Base-by-base conservation (phyloP, 1,139 yeast species). In the Yamadazyma dushanensis region DNA sequence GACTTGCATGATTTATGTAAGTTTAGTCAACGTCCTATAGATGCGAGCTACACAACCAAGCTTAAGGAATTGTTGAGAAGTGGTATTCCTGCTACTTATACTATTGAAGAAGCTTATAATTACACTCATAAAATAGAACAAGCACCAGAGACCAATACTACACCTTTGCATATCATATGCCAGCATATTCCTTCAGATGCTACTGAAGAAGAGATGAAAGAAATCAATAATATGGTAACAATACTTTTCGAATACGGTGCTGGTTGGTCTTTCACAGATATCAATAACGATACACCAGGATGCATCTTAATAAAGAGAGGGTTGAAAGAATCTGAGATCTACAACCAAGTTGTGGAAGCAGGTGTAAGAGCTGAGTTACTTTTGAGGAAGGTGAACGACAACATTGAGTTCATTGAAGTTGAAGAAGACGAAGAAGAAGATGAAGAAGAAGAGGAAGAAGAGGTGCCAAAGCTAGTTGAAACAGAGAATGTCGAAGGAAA, bases 351-450 rank as follows among this genome's bases (percentile, higher is more conserved):
- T 29, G 86, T 90, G 2, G 82, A 78, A 40, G 96, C 97, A 2
- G 97, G 97, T 24, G 92, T 88, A 2, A 70, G 96, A 40, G 95
- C 97, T 0, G 97, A 90, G 55, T 66, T 90, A 24, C 64, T 90
- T 22, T 66, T 90, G 44, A 69, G 96, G 43, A 83, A 83, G 49
- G 73, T 90, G 32, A 70, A 76, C 38, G 90, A 83, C 43, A 75
- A 67, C 34, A 56, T 66, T 55, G 72, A 66, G 41, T 50, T 65
- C 25, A 54, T 67, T 16, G 67, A 62, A 16, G 64, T 55, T 26
- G 56, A 40, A 8, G 47, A 40, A 3, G 44, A 34, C 2, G 60
- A 48, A 2, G 53, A 41, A 1, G 50, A 40, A 10, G 47, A 29
- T 13, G 56, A 44, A 9, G 50, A 30, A 19, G 48, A 21, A 34